Evolutionary conservation across 163 green algal genomes (phyloP).

Genomic region (Coccomyxa subellipsoidea): DNA sequence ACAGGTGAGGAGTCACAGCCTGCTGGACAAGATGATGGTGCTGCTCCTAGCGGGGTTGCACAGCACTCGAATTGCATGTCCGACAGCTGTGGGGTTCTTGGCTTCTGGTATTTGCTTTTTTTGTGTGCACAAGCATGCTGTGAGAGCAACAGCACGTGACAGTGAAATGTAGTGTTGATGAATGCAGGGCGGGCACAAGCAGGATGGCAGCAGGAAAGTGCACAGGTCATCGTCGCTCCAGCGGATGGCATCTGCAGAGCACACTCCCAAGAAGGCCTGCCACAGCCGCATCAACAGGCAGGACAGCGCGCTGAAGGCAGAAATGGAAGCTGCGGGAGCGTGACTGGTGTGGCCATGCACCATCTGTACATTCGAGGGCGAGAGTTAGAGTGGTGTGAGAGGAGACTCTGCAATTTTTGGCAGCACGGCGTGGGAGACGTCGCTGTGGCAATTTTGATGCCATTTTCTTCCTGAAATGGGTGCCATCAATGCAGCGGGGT

Average conservation of each 20-base stretch:
- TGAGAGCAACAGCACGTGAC: not conserved
- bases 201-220: constrained; percentile 47
- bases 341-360: not conserved
- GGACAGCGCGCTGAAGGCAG: not conserved
- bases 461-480: not conserved
- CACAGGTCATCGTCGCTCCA: constrained; percentile 79
- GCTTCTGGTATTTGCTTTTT: no score
- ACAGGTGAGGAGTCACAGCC: no score
- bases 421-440: not conserved
- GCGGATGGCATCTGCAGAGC: constrained; percentile 69
- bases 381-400: not conserved
- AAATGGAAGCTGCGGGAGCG: not conserved
- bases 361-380: not conserved
- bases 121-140: no score
- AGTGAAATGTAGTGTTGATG: not conserved
- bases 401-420: not conserved
- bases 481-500: not conserved
- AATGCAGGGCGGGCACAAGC: not conserved
- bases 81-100: no score
- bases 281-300: not conserved
- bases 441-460: not conserved
- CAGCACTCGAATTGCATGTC: no score
- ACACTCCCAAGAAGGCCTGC: constrained; percentile 4
- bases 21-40: no score
- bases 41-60: no score